phyloP scores from a whole-genome alignment of 345 rosid species.

The Viola odorata region DNA sequence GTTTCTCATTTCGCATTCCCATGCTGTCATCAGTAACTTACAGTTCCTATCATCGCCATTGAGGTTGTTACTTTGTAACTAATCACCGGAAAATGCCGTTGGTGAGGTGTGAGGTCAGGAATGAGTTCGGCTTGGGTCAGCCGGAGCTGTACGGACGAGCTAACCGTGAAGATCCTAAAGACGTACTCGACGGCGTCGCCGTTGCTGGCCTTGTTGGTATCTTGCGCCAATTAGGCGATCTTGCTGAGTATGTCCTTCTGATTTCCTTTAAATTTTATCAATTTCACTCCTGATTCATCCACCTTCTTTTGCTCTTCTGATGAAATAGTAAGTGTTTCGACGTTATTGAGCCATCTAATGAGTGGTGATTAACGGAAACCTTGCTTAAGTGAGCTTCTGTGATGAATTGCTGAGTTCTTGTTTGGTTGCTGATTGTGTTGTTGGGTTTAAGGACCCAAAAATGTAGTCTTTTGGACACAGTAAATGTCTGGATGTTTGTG shows the following conservation, averaged over 20 bases:
- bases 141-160: slow-evolving; percentile 49
- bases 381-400: too few species aligned
- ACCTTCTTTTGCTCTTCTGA: not conserved
- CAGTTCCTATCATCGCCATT: too few species aligned
- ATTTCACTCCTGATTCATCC: not conserved
- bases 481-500: too few species aligned
- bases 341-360: too few species aligned
- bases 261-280: not conserved
- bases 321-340: not conserved
- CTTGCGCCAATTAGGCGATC: slow-evolving; percentile 98
- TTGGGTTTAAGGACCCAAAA: too few species aligned
- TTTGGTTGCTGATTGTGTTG: too few species aligned
- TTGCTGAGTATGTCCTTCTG: slow-evolving; percentile 66
- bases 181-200: slow-evolving; percentile 67
- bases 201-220: slow-evolving; percentile 86
- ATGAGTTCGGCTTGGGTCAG: slow-evolving; percentile 55
- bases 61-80: too few species aligned
- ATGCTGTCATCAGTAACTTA: too few species aligned
- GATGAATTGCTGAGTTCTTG: too few species aligned
- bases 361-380: too few species aligned
- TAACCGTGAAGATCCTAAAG: slow-evolving; percentile 72
- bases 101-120: slow-evolving; percentile 62
- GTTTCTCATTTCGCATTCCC: not conserved
- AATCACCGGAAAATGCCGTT: slow-evolving; percentile 46
- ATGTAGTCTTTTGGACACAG: too few species aligned